Evolutionary conservation across 371 early-diverging fungal species (phyloP).

Genomic region (Vittaforma corneae): DNA sequence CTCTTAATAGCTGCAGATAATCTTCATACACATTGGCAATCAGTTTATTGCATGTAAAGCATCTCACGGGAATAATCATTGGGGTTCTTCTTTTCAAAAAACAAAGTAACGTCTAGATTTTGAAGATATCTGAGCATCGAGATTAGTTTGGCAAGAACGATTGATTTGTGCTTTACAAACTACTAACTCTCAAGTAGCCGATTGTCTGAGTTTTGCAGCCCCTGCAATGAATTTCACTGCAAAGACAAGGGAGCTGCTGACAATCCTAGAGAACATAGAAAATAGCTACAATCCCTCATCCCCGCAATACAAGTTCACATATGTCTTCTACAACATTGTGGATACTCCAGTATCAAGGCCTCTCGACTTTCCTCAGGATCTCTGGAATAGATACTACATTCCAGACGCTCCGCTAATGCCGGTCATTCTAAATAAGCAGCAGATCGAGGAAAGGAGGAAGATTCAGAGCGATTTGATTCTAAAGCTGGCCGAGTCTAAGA

Average conservation of each 20-base stretch:
- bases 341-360: conserved; percentile 32
- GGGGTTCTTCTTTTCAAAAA: background rate
- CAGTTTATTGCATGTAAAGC: conserved; percentile 92
- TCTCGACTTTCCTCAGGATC: conserved; percentile 36
- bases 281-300: conserved; percentile 47
- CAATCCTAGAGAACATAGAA: conserved; percentile 45
- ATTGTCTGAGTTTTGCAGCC: too few species aligned
- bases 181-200: too few species aligned
- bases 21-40: conserved; percentile 89
- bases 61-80: conserved; percentile 88
- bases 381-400: conserved; percentile 33
- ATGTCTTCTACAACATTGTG: conserved; percentile 55
- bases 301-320: conserved; percentile 55
- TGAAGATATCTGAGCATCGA: too few species aligned
- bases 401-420: conserved; percentile 39
- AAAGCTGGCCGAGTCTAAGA: conserved; percentile 30
- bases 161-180: too few species aligned
- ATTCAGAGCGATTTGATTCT: conserved; percentile 30
- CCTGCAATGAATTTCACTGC: too few species aligned
- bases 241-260: conserved; percentile 41
- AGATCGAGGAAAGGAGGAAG: conserved; percentile 33
- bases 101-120: too few species aligned
- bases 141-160: too few species aligned
- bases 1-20: conserved; percentile 70
- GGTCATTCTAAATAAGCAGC: conserved; percentile 34